phyloP scores from a whole-genome alignment of 2,329 filamentous ascomycete genomes.

The Verticillium longisporum region DNA sequence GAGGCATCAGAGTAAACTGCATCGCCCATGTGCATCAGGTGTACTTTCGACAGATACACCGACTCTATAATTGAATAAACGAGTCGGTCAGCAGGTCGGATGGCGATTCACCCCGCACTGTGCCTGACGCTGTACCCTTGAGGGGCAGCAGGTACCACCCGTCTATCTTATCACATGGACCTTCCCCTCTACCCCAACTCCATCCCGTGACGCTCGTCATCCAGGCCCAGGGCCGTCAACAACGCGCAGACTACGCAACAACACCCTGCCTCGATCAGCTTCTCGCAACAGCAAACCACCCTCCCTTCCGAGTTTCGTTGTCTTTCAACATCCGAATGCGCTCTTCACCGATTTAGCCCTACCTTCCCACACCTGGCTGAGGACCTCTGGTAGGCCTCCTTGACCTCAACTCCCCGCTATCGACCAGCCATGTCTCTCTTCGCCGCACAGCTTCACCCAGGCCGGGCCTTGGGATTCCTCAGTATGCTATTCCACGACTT shows the following conservation, averaged over 20 bases:
- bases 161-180: not conserved
- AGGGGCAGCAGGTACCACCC: no score
- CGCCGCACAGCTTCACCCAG: constrained; percentile 58
- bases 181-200: not conserved
- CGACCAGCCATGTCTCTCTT: constrained; percentile 37
- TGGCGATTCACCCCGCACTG: not conserved
- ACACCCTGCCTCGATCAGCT: not conserved
- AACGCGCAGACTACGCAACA: not conserved
- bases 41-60: no score
- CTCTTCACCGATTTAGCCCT: not conserved
- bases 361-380: not conserved
- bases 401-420: not conserved
- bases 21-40: no score
- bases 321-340: not conserved
- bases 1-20: no score
- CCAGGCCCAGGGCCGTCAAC: not conserved
- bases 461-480: constrained; percentile 58
- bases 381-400: not conserved
- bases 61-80: not conserved
- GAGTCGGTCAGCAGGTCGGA: not conserved
- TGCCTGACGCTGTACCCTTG: no score
- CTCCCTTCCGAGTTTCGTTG: not conserved
- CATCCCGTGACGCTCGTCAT: not conserved
- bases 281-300: not conserved
- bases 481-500: constrained; percentile 17